Evolutionary conservation across 306 rosid species (phyloP), one percentile per base, ranked within the genome.

Genomic region (Luffa acutangula): DNA sequence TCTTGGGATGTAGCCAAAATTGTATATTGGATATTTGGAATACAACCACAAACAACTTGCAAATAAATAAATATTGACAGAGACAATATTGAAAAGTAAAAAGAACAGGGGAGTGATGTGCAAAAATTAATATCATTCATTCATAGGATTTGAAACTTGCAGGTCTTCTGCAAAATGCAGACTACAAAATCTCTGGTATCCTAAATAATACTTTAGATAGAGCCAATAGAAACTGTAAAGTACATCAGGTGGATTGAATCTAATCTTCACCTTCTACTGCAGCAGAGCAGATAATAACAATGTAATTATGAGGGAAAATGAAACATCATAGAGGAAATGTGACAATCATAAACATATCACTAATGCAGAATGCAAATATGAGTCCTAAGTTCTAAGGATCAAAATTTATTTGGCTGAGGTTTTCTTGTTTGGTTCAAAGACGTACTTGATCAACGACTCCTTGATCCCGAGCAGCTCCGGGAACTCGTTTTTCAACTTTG

Each of bases 401-500:
- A 79, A 41, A 73, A 42, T 71, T 84, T 78, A 82, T 51, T 49
- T 70, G 45, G 76, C 82, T 53, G 62, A 80, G 46, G 76, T 87
- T 81, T 89, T 89, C 89, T 85, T 84, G 92, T 91, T 89, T 48
- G 82, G 86, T 85, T 87, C 91, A 31, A 90, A 90, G 54, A 89
- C 92, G 31, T 80, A 83, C 86, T 88, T 89, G 77, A 88, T 80
- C 85, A 90, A 83, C 8, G 95, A 90, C 72, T 90, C 95, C 86
- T 89, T 90, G 80, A 88, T 88, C 83, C 91, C 54, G 37, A 89
- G 90, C 83, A 90, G 2, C 82, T 90, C 95, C 4, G 92, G 95
- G 76, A 90, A 90, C 86, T 90, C 91, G 2, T 80, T 87, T 66
- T 89, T 89, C 90, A 90, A 70, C 75, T 90, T 90, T 51, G 92